Base-by-base conservation (phyloP, 306 rosid species). In the Cicer pinnatifidum region DNA sequence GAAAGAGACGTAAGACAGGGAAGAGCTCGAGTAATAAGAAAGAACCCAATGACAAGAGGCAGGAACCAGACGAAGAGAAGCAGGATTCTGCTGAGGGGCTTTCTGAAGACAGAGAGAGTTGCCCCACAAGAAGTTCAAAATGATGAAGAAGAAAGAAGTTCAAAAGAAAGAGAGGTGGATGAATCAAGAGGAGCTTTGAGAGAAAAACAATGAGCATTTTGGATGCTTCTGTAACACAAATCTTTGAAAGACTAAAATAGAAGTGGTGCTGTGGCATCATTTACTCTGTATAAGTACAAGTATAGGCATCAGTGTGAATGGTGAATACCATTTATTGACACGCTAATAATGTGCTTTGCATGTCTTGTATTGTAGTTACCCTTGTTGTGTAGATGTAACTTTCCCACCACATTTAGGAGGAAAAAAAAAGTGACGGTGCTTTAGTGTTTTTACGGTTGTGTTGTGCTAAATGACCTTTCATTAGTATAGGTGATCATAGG, bases 401-500 rank as follows among this genome's bases (percentile, higher is more conserved):
- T 70, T 71, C 89, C 88, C 87, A 77, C 88, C 87, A 77, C 81
- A 78, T 79, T 46, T 75, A 60, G 86, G 40, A 43, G 11, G 35
- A 33, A 78, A 84, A 83, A 0, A 45, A 76, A 77, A 39, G 75
- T 77, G 72, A 39, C 57, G 43, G 78, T 8, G 75, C 76, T 37
- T 73, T 82, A 78, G 83, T 71, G 39, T n/a, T 53, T 50, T 61
- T 85, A 72, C 90, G 63, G 11, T 68, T 70, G 76, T 76, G 78
- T 50, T 56, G 2, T 71, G 61, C 75, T 57, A 75, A 81, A 81
- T 81, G 88, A 84, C 82, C 74, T 62, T 82, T 68, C 33, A 65
- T 78, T 68, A 78, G 72, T 72, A 66, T 90, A 88, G 91, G 67
- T 83, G 82, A 77, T 12, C 66, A 33, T 82, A 80, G 85, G 82